Base-by-base conservation (phyloP, 2,329 filamentous ascomycete species). In the Phaeoacremonium minimum region DNA sequence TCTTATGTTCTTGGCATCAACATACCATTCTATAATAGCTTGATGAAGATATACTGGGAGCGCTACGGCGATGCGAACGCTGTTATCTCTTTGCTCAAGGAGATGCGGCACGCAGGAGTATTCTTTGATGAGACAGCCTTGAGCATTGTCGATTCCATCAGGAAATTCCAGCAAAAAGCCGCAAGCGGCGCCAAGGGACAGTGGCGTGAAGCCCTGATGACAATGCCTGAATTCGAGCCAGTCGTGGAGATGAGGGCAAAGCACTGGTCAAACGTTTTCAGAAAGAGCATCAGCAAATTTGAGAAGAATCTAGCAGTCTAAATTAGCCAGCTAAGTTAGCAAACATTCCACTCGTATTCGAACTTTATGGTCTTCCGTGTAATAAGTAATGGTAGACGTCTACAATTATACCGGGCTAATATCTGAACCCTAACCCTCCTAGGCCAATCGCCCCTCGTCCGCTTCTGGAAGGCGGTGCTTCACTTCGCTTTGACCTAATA, bases 1-100 rank as follows among this genome's bases (percentile, higher is more conserved):
- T 83, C 83, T 0, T 87, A 83, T 50, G 79, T 87, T 6, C 71
- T 91, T 1, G 85, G 84, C 32, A 81, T 77, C 6, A 80, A 80
- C 14, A 84, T 83, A 0, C 64, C 73, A 0, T 75, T 90, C 29
- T 90, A 86, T 64, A 81, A 84, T 51, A 68, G 77, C 33, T 69
- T 88, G 20, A 67, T 87, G 16, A 58, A 66, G 12, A 70, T 82
- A 15, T 66, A 78, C 37, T 87, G 82, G 77, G 57, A 63, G 20
- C 73, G 76, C 9, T 75, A 77, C 44, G 70, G 76, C 15, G 77
- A 87, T 48, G 64, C 77, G 3, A 45, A 51, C 4, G 66, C 67
- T 2, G 73, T 84, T 16, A 58, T 79, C 33, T 61, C 68, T 4
- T 54, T 83, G 2, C 60, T 87, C 5, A 65, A 72, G 29, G 82